Evolutionary conservation across 805 yeast species (phyloP).

Genomic region (Saturnispora mendoncae): DNA sequence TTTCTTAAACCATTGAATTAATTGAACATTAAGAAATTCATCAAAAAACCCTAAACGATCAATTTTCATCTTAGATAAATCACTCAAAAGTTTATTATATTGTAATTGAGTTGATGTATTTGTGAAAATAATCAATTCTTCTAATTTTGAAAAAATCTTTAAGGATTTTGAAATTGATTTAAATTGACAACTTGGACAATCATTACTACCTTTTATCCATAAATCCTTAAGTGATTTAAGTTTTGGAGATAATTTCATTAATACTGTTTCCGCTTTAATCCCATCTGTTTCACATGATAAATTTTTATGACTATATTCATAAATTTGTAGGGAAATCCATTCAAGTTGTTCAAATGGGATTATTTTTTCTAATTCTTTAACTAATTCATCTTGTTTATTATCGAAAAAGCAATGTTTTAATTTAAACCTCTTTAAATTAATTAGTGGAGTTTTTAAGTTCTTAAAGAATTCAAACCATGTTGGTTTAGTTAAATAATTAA

Average conservation of each 20-base stretch:
- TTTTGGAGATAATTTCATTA: slow-evolving; percentile 16
- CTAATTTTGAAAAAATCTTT: slow-evolving; percentile 6
- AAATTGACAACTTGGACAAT: slow-evolving; percentile 24
- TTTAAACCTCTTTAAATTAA: slow-evolving; percentile 15
- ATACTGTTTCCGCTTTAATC: slow-evolving; percentile 6
- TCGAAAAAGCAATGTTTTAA: slow-evolving; percentile 22
- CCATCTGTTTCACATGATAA: background rate
- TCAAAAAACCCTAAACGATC: slow-evolving; percentile 19
- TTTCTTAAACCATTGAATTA: slow-evolving; percentile 18
- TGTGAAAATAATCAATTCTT: slow-evolving; percentile 15
- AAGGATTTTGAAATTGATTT: slow-evolving; percentile 12
- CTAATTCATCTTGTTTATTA: slow-evolving; percentile 13
- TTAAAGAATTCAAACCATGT: slow-evolving; percentile 26
- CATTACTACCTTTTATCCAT: slow-evolving; percentile 21
- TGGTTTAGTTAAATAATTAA: slow-evolving; percentile 19
- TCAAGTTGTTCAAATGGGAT: slow-evolving; percentile 23
- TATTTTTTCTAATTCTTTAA: slow-evolving; percentile 31
- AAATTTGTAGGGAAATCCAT: slow-evolving; percentile 17
- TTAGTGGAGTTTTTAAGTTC: background rate
- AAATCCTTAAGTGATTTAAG: slow-evolving; percentile 16
- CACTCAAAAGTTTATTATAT: slow-evolving; percentile 6
- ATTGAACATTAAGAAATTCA: slow-evolving; percentile 17
- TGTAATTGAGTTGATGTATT: slow-evolving; percentile 17
- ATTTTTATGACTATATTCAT: slow-evolving; percentile 23
- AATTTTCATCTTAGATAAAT: slow-evolving; percentile 10